Evolutionary conservation across 2,329 filamentous ascomycete genomes (phyloP).

Genomic region (Neodidymelliopsis sp.): DNA sequence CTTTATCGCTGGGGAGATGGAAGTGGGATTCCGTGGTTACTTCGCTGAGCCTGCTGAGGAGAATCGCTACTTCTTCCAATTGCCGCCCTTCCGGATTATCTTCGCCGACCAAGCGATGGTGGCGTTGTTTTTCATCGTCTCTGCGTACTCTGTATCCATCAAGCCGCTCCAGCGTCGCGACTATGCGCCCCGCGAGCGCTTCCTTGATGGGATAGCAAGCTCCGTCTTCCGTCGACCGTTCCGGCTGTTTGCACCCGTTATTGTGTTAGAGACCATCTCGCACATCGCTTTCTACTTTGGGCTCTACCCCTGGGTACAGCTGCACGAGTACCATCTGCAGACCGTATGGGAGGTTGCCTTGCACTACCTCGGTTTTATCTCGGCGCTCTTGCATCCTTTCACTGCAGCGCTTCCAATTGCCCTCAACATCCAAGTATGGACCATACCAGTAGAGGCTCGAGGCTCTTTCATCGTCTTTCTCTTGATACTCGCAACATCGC

Average conservation of each 20-base stretch:
- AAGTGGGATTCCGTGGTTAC: no score
- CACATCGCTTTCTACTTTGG: neutral
- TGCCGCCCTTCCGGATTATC: neutral
- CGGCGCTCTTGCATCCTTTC: neutral
- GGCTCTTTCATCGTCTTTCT: neutral
- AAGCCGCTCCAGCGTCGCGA: no score
- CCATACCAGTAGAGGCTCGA: neutral
- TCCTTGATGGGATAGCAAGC: neutral
- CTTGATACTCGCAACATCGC: neutral
- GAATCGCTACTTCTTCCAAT: neutral
- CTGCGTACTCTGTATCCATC: neutral
- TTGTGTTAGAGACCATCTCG: neutral
- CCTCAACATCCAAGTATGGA: neutral
- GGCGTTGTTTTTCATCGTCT: neutral
- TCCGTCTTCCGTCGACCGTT: neutral
- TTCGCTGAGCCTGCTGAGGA: neutral
- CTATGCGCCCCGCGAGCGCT: neutral
- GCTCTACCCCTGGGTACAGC: neutral
- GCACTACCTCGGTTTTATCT: neutral
- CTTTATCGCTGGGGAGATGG: no score
- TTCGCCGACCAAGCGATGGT: neutral
- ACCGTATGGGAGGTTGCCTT: neutral
- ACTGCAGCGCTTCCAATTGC: neutral
- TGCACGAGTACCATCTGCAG: neutral
- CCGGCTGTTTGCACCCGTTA: neutral